phyloP scores from a whole-genome alignment of 768 basidiomycete species.

The Cytidiella melzeri region DNA sequence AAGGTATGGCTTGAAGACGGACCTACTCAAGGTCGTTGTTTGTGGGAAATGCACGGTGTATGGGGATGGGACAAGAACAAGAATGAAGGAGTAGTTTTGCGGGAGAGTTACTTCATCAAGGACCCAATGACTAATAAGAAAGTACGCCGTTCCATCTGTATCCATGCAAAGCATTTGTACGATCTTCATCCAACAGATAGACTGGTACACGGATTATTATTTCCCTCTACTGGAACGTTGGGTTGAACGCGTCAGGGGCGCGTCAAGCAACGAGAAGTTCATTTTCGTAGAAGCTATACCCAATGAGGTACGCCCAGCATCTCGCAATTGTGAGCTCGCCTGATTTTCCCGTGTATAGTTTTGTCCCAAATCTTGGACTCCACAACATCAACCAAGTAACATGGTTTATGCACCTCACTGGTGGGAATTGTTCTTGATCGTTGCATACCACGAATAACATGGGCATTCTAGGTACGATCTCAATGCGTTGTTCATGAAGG shows the following conservation, averaged over 20 bases:
- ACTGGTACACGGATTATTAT: constrained; percentile 86
- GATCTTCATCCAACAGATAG: constrained; percentile 34
- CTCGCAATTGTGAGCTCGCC: not conserved
- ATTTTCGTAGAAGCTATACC: constrained; percentile 85
- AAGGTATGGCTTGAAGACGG: constrained; percentile 73
- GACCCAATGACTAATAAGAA: constrained; percentile 58
- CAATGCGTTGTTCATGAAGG: constrained; percentile 78
- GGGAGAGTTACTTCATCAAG: constrained; percentile 79
- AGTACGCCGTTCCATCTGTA: constrained; percentile 29
- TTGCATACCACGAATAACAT: not conserved
- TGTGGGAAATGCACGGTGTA: constrained; percentile 91
- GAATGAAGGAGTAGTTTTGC: constrained; percentile 64
- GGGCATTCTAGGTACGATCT: constrained; percentile 79
- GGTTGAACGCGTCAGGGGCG: constrained; percentile 50
- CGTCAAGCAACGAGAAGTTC: constrained; percentile 47
- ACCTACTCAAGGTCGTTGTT: constrained; percentile 63
- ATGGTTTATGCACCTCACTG: constrained; percentile 75
- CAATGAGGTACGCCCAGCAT: constrained; percentile 62
- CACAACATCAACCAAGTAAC: constrained; percentile 51
- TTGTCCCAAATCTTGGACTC: constrained; percentile 73
- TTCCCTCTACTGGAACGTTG: constrained; percentile 71
- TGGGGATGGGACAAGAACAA: constrained; percentile 81
- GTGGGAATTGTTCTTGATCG: constrained; percentile 34
- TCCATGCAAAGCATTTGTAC: not conserved
- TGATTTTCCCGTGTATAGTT: constrained; percentile 39